Evolutionary conservation across 1,139 yeast species (phyloP).

Genomic region (Saccharomycopsis hybrid): DNA sequence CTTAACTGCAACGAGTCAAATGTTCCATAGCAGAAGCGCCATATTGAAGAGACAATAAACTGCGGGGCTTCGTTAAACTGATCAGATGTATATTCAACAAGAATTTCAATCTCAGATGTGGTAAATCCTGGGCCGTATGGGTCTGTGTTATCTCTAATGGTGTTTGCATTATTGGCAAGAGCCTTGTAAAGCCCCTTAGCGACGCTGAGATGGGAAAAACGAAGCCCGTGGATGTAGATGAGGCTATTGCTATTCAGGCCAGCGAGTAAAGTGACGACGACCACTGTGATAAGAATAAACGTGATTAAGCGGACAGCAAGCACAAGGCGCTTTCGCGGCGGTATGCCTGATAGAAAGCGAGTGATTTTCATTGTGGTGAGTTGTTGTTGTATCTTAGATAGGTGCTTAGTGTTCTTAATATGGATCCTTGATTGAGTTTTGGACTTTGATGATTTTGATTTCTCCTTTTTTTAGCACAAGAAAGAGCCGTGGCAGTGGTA

Average conservation of each 20-base stretch:
- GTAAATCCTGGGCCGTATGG: conserved; percentile 38
- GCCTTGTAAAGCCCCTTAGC: conserved; percentile 46
- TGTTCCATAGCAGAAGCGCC: conserved; percentile 42
- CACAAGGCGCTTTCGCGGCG: not conserved
- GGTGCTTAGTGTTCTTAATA: not conserved
- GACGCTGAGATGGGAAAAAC: conserved; percentile 46
- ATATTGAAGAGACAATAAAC: conserved; percentile 36
- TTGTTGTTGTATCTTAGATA: not conserved
- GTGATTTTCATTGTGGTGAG: not conserved
- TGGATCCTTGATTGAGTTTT: not conserved
- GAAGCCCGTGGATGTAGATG: conserved; percentile 36
- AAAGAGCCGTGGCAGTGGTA: not conserved
- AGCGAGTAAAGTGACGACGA: conserved; percentile 29
- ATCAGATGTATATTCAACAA: conserved; percentile 41
- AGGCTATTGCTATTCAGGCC: conserved; percentile 29
- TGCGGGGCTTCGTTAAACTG: conserved; percentile 50
- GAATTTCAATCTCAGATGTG: conserved; percentile 43
- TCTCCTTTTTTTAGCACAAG: not conserved
- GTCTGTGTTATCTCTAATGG: conserved; percentile 23
- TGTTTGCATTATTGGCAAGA: conserved; percentile 34
- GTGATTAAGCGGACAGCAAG: not conserved
- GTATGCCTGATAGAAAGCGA: too few species aligned
- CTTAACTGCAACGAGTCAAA: conserved; percentile 27
- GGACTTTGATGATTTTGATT: not conserved
- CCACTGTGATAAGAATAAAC: conserved; percentile 21